These are phyloP conservation scores for Cercospora canescens DNA, from an alignment of 2,329 filamentous ascomycete species.

Conservation along the genomic window DNA sequence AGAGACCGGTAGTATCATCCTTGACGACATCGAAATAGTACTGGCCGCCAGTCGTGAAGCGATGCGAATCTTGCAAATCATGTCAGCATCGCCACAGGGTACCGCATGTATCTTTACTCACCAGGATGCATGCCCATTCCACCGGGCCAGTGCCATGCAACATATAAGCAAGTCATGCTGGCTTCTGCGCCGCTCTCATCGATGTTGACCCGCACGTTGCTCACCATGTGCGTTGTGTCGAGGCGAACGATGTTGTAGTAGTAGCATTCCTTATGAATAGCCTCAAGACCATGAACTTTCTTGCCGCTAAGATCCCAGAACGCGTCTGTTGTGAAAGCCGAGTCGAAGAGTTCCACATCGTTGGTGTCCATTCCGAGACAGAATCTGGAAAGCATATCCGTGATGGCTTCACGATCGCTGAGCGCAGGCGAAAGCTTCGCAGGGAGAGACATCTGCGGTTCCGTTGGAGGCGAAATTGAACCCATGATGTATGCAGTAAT, in stretches of 20 bases:
- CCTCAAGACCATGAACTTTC: constrained; percentile 24
- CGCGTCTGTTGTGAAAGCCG: constrained; percentile 29
- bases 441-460: background rate
- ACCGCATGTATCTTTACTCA: background rate
- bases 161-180: background rate
- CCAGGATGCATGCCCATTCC: constrained; percentile 1
- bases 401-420: constrained; percentile 32
- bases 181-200: background rate
- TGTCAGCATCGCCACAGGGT: background rate
- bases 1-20: background rate
- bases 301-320: constrained; percentile 25
- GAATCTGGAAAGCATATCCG: constrained; percentile 34
- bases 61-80: background rate
- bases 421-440: constrained; percentile 14
- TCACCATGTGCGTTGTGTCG: constrained; percentile 37
- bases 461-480: background rate
- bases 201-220: background rate
- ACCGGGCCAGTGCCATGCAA: background rate
- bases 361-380: constrained; percentile 32
- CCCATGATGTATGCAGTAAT: background rate
- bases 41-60: background rate
- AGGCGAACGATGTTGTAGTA: constrained; percentile 28
- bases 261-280: constrained; percentile 21
- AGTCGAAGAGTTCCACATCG: constrained; percentile 33
- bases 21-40: constrained; percentile 3